A percentile compares a stretch with the other conserved stretches of the same genome.
Conservation (phyloP, 192 early-diverging fungal species). For the Gorgonomyces haynaldii region DNA sequence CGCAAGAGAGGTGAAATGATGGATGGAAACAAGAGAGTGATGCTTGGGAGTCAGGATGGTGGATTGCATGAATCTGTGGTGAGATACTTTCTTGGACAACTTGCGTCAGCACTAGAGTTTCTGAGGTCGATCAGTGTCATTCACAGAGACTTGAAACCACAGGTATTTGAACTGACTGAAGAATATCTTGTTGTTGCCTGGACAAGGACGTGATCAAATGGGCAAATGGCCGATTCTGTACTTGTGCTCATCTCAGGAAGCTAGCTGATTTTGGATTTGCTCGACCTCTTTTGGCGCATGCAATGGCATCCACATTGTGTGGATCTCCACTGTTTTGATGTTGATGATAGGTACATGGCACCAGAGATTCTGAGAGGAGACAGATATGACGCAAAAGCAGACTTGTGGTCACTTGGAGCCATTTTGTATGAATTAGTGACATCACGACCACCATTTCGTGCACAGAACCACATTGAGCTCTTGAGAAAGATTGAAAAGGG, state of each 20-base stretch:
- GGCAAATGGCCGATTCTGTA: neutral
- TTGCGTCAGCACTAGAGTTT: conserved; percentile 79
- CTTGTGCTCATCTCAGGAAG: conserved; percentile 31
- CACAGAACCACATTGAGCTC: conserved; percentile 88
- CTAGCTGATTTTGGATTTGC: conserved; percentile 99
- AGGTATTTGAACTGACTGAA: conserved; percentile 33
- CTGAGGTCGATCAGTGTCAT: conserved; percentile 76
- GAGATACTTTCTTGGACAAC: conserved; percentile 74
- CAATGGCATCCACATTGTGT: conserved; percentile 90
- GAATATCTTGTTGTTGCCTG: conserved; percentile 11
- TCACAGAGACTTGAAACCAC: conserved; percentile 96
- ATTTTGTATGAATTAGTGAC: conserved; percentile 90
- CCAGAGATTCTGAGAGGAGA: conserved; percentile 48
- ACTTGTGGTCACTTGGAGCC: conserved; percentile 91
- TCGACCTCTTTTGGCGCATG: conserved; percentile 64
- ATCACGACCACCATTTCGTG: conserved; percentile 81
- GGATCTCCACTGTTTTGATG: conserved; percentile 97
- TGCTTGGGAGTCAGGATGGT: conserved; percentile 38
- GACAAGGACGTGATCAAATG: neutral
- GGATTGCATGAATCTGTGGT: conserved; percentile 73
- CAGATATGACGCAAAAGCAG: conserved; percentile 89
- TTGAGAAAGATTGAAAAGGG: conserved; percentile 79
- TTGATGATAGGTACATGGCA: conserved; percentile 34
- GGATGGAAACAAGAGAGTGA: neutral
- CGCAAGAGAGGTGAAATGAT: conserved; percentile 38